Evolutionary conservation across 345 rosid genomes (phyloP), one percentile per base, ranked within the genome.

Genomic region (Populus davidiana): DNA sequence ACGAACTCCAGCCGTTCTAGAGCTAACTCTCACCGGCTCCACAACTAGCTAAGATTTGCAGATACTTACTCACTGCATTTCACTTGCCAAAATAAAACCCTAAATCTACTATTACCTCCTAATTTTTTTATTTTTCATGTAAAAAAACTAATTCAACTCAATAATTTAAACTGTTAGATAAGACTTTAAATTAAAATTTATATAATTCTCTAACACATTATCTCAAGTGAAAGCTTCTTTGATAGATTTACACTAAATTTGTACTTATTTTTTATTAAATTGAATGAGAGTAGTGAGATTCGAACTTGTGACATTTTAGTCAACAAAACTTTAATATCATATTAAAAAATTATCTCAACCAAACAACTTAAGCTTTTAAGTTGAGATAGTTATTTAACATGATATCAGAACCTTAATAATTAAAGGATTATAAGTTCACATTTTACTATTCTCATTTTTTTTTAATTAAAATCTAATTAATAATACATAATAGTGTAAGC

Each of bases 221-320:
- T 0, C 1, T 5, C 5, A 33, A 33, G 1, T 4, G 0, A 33
- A 33, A 33, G 0, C 0, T 0, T 0, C 0, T 33, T 33, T 0
- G 0, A 0, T 0, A 33, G 0, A 33, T 0, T 4, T 33, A 33
- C 5, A 33, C 5, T n/a, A n/a, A n/a, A n/a, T n/a, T n/a, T n/a
- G n/a, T n/a, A n/a, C n/a, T n/a, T n/a, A n/a, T n/a, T n/a, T 33
- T 33, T 33, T 33, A 33, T 33, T 0, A 33, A 33, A 33, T 33
- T 0, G 0, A 33, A 4, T 4, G 1, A 33, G 5, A 33, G 36
- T 33, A 0, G 5, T 33, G 0, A 33, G 1, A 33, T 33, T 33
- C 5, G 0, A 33, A 33, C 0, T 33, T 0, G 5, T 33, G 0
- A 33, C 0, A 0, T 0, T 0, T 33, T 33, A 0, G 0, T 33